These are phyloP conservation scores for Hygrophoropsis aurantiaca DNA, from an alignment of 768 basidiomycete species.

Conservation along the genomic window DNA sequence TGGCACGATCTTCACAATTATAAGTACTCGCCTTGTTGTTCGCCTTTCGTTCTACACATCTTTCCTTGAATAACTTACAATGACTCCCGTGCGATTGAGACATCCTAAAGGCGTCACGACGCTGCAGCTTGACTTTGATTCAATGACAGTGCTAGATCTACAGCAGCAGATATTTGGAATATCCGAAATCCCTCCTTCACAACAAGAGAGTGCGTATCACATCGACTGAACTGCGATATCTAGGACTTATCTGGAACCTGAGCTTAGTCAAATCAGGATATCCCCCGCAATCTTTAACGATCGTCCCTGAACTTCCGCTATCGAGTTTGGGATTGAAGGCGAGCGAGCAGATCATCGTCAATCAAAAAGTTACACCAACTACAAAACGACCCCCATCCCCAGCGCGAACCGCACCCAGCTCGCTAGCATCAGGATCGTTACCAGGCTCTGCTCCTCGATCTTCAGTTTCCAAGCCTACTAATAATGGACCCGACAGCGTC, in stretches of 20 bases:
- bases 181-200: constrained; percentile 71
- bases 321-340: constrained; percentile 71
- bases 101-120: constrained; percentile 85
- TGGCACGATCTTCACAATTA: background rate
- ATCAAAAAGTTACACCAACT: constrained; percentile 30
- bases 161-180: constrained; percentile 66
- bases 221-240: constrained; percentile 1
- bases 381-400: constrained; percentile 6
- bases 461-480: constrained; percentile 13
- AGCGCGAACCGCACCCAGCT: constrained; percentile 6
- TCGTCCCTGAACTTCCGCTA: constrained; percentile 72
- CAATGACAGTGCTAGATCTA: constrained; percentile 70
- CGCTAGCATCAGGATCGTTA: constrained; percentile 14
- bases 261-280: constrained; percentile 87
- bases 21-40: too few relatives aligned
- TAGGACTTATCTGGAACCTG: background rate
- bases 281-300: constrained; percentile 72
- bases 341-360: constrained; percentile 89
- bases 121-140: constrained; percentile 63
- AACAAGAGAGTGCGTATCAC: constrained; percentile 75
- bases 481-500: constrained; percentile 54
- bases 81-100: constrained; percentile 77
- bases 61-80: constrained; percentile 19
- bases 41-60: too few relatives aligned
- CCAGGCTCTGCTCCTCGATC: constrained; percentile 13